phyloP scores from a whole-genome alignment of 768 basidiomycete genomes.

The Panaeolus papilionaceus region DNA sequence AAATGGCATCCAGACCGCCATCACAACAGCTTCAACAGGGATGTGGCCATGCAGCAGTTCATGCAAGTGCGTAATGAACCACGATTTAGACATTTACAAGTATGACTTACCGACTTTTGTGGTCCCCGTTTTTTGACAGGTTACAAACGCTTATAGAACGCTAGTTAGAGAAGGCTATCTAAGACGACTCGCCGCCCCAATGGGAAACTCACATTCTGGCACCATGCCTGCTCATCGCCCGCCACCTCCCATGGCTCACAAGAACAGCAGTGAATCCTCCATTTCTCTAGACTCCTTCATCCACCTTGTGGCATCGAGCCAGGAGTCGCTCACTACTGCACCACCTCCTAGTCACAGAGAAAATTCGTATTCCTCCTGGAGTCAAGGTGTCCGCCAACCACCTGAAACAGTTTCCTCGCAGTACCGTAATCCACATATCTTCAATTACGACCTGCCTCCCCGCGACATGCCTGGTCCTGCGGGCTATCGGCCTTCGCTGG shows the following conservation, averaged over 20 bases:
- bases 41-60: slow-evolving; percentile 60
- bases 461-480: slow-evolving; percentile 26
- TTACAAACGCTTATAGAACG: slow-evolving; percentile 61
- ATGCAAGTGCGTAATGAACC: slow-evolving; percentile 51
- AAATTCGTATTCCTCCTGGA: slow-evolving; percentile 29
- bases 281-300: slow-evolving; percentile 36
- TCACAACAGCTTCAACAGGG: slow-evolving; percentile 50
- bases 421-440: slow-evolving; percentile 27
- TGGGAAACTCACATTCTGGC: slow-evolving; percentile 22
- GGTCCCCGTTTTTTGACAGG: slow-evolving; percentile 36
- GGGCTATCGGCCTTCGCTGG: slow-evolving; percentile 21
- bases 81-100: slow-evolving; percentile 22
- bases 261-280: slow-evolving; percentile 34
- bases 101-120: slow-evolving; percentile 19
- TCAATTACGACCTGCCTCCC: slow-evolving; percentile 28
- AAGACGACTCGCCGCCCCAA: slow-evolving; percentile 24
- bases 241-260: slow-evolving; percentile 29
- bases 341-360: slow-evolving; percentile 35
- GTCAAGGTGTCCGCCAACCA: slow-evolving; percentile 29
- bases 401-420: slow-evolving; percentile 27
- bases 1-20: slow-evolving; percentile 76
- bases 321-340: slow-evolving; percentile 35
- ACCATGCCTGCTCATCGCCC: slow-evolving; percentile 20
- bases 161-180: slow-evolving; percentile 48
- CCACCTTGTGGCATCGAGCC: slow-evolving; percentile 35